phyloP scores from a whole-genome alignment of 192 early-diverging fungal genomes.

The Coemansia sp. region DNA sequence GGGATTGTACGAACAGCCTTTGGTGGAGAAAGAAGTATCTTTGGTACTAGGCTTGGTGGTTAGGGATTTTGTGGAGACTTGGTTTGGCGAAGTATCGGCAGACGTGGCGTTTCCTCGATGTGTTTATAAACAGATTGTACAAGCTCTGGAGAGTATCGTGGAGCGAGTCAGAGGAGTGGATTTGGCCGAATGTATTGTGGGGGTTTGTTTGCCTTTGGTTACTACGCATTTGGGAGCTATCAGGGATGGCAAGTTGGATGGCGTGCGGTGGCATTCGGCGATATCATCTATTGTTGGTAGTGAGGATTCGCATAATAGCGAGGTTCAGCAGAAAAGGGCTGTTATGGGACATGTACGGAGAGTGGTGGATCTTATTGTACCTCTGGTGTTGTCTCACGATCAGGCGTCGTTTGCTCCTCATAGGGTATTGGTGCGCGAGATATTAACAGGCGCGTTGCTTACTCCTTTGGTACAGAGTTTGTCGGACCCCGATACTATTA shows the following conservation, averaged over 20 bases:
- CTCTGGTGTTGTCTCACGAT: constrained; percentile 61
- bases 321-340: constrained; percentile 44
- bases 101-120: constrained; percentile 48
- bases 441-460: constrained; percentile 70
- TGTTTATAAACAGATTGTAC: constrained; percentile 30
- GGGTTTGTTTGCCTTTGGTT: constrained; percentile 67
- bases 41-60: constrained; percentile 31
- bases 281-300: neutral
- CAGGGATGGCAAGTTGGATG: neutral
- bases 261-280: constrained; percentile 6
- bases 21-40: constrained; percentile 6
- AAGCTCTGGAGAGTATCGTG: constrained; percentile 30
- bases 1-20: neutral
- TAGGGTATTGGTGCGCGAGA: constrained; percentile 70
- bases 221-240: constrained; percentile 58
- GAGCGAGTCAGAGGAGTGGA: constrained; percentile 55
- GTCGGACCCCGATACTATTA: constrained; percentile 86
- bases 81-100: constrained; percentile 48
- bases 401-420: constrained; percentile 65
- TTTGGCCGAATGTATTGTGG: constrained; percentile 61
- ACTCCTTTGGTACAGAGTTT: constrained; percentile 68
- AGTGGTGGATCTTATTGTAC: constrained; percentile 64
- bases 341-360: constrained; percentile 65
- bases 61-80: constrained; percentile 54
- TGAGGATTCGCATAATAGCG: constrained; percentile 12